phyloP scores from a whole-genome alignment of 805 yeast species.

The Zygotorulaspora chibaensis region DNA sequence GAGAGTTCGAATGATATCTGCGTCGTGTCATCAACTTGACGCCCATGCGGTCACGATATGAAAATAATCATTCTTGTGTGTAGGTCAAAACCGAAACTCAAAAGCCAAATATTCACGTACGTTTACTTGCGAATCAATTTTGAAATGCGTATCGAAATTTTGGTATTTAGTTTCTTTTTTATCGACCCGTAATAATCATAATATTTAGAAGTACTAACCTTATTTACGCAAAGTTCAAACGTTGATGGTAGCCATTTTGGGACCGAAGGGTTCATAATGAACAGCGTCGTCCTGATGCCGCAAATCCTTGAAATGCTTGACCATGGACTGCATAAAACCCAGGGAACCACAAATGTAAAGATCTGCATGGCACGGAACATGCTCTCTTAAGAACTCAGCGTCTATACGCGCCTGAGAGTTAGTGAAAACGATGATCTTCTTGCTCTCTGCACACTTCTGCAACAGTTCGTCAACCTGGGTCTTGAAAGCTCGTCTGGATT shows the following conservation, averaged over 20 bases:
- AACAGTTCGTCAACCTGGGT: constrained; percentile 24
- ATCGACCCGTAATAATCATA: no score
- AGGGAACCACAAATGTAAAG: constrained; percentile 34
- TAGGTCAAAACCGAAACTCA: no score
- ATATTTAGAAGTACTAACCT: no score
- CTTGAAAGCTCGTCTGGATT: constrained; percentile 25
- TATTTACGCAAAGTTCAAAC: not conserved
- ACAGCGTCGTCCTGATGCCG: constrained; percentile 24
- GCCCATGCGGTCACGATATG: no score
- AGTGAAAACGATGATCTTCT: constrained; percentile 23
- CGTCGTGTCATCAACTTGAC: no score
- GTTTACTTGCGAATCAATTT: no score
- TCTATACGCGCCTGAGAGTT: constrained; percentile 25
- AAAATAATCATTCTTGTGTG: no score
- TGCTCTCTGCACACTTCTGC: constrained; percentile 11
- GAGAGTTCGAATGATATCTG: no score
- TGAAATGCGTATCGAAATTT: no score
- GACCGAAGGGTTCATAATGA: constrained; percentile 36
- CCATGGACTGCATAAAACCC: constrained; percentile 29
- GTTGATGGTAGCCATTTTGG: constrained; percentile 32
- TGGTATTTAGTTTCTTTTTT: no score
- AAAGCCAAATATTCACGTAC: no score
- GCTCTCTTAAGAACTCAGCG: constrained; percentile 20
- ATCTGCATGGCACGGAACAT: constrained; percentile 28
- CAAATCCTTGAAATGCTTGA: constrained; percentile 18